These are phyloP conservation scores for Penicillium paneum DNA, from an alignment of 2,329 filamentous ascomycete genomes.

Conservation along the genomic window DNA sequence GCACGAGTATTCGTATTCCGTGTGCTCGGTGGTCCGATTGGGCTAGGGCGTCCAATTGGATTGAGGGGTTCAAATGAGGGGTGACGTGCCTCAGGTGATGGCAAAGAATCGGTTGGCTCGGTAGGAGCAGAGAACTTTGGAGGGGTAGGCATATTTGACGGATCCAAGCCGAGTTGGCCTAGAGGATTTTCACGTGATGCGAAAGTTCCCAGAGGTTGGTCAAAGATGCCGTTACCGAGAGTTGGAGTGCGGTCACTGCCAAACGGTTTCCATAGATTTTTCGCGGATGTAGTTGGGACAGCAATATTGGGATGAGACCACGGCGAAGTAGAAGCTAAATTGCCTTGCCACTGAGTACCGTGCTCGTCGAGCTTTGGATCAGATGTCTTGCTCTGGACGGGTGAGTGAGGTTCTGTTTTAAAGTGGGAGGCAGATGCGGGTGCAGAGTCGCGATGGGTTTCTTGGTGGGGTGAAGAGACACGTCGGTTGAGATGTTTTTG, in stretches of 20 bases:
- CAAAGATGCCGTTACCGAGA: constrained; percentile 63
- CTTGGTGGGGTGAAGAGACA: constrained; percentile 31
- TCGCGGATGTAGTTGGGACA: constrained; percentile 32
- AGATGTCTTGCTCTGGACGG: constrained; percentile 11
- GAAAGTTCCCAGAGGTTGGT: constrained; percentile 49
- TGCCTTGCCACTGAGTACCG: constrained; percentile 37
- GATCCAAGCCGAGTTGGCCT: constrained; percentile 43
- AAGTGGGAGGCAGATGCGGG: constrained; percentile 25
- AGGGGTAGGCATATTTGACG: constrained; percentile 35
- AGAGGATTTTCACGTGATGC: constrained; percentile 45
- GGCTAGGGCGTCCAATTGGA: constrained; percentile 43
- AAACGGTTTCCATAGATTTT: constrained; percentile 59
- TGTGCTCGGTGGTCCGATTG: constrained; percentile 46
- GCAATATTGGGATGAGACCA: constrained; percentile 39
- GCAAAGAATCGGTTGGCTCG: constrained; percentile 37
- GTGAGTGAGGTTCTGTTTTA: constrained; percentile 1
- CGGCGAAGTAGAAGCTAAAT: constrained; percentile 36
- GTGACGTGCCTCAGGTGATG: constrained; percentile 41
- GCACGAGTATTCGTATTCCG: constrained; percentile 28
- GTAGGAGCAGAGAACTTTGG: constrained; percentile 33
- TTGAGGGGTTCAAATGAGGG: constrained; percentile 39
- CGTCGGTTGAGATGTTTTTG: constrained; percentile 32
- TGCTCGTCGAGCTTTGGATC: constrained; percentile 36
- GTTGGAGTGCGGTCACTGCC: constrained; percentile 56
- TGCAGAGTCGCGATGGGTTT: constrained; percentile 23